Base-by-base conservation (phyloP, 305 asterid genomes). In the Ilex paraguariensis region DNA sequence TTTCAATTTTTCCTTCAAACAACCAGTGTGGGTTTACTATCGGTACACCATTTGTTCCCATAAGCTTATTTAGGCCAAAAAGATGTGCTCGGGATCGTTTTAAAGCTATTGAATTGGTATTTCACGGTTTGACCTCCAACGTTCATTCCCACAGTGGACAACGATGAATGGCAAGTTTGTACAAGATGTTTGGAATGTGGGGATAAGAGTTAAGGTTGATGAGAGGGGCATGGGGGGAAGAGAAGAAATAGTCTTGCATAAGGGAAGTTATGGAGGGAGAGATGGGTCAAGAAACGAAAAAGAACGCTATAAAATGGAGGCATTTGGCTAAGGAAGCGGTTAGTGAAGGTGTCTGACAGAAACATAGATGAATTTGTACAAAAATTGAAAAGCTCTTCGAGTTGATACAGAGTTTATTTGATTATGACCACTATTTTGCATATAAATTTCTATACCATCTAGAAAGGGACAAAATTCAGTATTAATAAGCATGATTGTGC, bases 281-380 rank as follows among this genome's bases (percentile, higher is more conserved):
- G 56, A 70, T 53, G 11, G 86, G 86, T 46, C 62, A 71, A 17
- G 83, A 74, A 68, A 73, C 82, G 85, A 82, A 77, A 70, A 75
- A 46, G 49, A 85, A 80, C 73, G 91, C 84, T 10, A 6, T 45
- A 11, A 77, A 62, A 60, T 82, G 91, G 87, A 82, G 65, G 73
- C 61, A 64, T 36, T 73, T 81, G 70, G 86, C 89, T 16, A 81
- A 73, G 77, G 82, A 80, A 64, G 94, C 91, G 0, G 82, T 81
- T 0, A 62, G 76, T 53, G 79, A 80, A 50, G 85, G 81, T 72
- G 91, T 80, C 94, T 16, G 85, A 83, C 40, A 56, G 46, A 6
- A 64, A 82, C 69, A 80, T 83, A 65, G 69, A 80, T 21, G 65
- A 70, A 2, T 79, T 85, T 70, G 51, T 83, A 13, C 69, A 77